These are phyloP conservation scores for Cutaneotrichosporon sp. DNA, from an alignment of 1,284 basidiomycete species.

Conservation along the genomic window DNA sequence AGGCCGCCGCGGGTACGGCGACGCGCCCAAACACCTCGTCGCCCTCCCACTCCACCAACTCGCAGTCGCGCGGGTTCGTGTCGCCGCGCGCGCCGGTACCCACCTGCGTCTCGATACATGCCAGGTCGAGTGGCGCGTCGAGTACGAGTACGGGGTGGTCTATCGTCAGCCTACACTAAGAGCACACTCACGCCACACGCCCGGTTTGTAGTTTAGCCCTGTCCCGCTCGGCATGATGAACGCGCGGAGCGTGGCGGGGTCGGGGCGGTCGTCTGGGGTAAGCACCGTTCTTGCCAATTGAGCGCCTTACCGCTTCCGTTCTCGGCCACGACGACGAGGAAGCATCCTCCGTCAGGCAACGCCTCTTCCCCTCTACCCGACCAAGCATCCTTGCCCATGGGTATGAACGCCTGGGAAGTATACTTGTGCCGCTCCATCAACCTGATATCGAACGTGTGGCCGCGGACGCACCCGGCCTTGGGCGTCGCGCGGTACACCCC, in stretches of 20 bases:
- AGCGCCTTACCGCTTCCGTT: constrained; percentile 51
- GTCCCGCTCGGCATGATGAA: constrained; percentile 54
- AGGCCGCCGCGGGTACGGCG: constrained; percentile 25
- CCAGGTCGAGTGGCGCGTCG: constrained; percentile 45
- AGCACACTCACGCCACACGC: constrained; percentile 75
- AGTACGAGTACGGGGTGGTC: constrained; percentile 47
- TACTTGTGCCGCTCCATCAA: constrained; percentile 48
- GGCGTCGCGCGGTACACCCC: constrained; percentile 69
- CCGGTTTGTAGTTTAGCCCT: constrained; percentile 74
- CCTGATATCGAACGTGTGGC: constrained; percentile 53
- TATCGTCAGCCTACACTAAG: constrained; percentile 4
- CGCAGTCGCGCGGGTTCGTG: constrained; percentile 41
- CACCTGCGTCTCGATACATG: constrained; percentile 47
- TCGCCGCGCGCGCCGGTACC: constrained; percentile 34
- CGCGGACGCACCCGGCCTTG: constrained; percentile 48
- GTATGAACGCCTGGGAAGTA: constrained; percentile 75
- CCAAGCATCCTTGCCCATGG: constrained; percentile 63
- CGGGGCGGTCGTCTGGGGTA: constrained; percentile 68
- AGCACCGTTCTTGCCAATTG: too few species aligned
- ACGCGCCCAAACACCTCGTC: constrained; percentile 29
- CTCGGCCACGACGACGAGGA: constrained; percentile 69
- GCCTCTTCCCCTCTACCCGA: constrained; percentile 38
- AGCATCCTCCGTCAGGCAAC: constrained; percentile 33
- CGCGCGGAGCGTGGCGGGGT: constrained; percentile 56
- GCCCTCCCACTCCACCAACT: constrained; percentile 35